Evolutionary conservation across 495 filamentous ascomycete species (phyloP).

Genomic region (Aspergillus conjunctus): DNA sequence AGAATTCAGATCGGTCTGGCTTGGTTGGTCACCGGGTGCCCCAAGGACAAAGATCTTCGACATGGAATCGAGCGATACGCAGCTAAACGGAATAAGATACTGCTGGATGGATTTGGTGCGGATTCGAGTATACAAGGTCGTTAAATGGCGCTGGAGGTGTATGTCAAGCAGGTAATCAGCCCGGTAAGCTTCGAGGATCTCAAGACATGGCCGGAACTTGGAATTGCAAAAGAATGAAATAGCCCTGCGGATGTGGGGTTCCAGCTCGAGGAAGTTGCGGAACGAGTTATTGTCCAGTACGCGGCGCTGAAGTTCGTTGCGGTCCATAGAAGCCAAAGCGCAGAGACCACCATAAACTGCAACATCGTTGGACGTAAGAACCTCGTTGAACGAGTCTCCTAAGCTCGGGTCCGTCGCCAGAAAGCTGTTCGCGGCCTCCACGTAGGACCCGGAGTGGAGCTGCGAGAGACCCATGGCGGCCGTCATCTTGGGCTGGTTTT

Average conservation of each 20-base stretch:
- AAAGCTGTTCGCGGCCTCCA: conserved; percentile 74
- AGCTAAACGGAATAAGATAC: conserved; percentile 81
- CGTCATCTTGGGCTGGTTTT: conserved; percentile 62
- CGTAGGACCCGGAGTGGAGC: conserved; percentile 64
- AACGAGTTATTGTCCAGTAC: conserved; percentile 82
- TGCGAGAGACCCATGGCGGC: conserved; percentile 71
- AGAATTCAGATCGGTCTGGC: conserved; percentile 48
- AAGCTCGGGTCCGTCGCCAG: conserved; percentile 56
- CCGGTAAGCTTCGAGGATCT: conserved; percentile 77
- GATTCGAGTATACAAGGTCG: conserved; percentile 68
- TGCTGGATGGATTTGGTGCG: conserved; percentile 90
- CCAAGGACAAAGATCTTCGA: conserved; percentile 61
- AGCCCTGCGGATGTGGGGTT: conserved; percentile 91
- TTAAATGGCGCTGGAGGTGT: conserved; percentile 75
- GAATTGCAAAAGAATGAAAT: conserved; percentile 84
- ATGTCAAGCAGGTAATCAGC: conserved; percentile 88
- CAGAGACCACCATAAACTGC: conserved; percentile 90
- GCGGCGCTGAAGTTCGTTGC: conserved; percentile 67
- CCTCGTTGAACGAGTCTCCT: conserved; percentile 64
- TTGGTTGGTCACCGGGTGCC: conserved; percentile 35
- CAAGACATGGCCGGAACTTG: conserved; percentile 81
- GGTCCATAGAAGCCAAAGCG: conserved; percentile 86
- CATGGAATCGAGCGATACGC: conserved; percentile 70
- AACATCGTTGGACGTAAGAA: conserved; percentile 82
- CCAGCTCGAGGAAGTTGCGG: conserved; percentile 85